These are phyloP conservation scores for Cladochytrium tenue DNA, from an alignment of 371 early-diverging fungal genomes.

Conservation along the genomic window DNA sequence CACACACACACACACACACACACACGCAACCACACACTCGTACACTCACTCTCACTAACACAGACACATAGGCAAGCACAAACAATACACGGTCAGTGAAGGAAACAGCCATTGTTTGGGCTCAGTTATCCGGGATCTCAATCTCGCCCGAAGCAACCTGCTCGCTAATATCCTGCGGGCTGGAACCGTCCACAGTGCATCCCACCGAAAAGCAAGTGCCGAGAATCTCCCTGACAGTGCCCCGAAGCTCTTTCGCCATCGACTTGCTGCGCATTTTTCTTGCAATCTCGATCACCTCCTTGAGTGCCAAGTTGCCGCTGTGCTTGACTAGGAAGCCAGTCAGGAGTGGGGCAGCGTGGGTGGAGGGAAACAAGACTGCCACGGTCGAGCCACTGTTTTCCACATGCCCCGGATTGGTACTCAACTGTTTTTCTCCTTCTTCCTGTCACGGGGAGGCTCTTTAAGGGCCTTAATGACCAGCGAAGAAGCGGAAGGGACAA, in stretches of 20 bases:
- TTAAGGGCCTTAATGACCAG: slow-evolving; percentile 98
- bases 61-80: too few species aligned
- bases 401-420: slow-evolving; percentile 16
- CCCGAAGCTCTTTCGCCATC: slow-evolving; percentile 77
- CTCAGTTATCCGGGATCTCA: slow-evolving; percentile 35
- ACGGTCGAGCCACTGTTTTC: too few species aligned
- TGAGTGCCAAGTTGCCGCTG: slow-evolving; percentile 86
- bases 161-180: slow-evolving; percentile 77
- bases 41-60: too few species aligned
- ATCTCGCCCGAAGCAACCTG: slow-evolving; percentile 46
- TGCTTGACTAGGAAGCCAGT: slow-evolving; percentile 70
- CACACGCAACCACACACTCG: too few species aligned
- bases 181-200: slow-evolving; percentile 94
- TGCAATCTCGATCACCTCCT: slow-evolving; percentile 95
- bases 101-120: too few species aligned
- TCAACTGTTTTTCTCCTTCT: slow-evolving; percentile 99
- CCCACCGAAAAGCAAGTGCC: slow-evolving; percentile 96
- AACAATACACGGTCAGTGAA: too few species aligned
- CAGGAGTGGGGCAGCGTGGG: not conserved
- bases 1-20: too few species aligned
- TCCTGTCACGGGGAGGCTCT: slow-evolving; percentile 98
- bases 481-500: slow-evolving; percentile 97
- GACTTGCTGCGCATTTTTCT: slow-evolving; percentile 95
- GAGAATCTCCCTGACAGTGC: slow-evolving; percentile 98
- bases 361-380: not conserved